Evolutionary conservation across 2,329 filamentous ascomycete species (phyloP).

Genomic region (Moelleriella libera): DNA sequence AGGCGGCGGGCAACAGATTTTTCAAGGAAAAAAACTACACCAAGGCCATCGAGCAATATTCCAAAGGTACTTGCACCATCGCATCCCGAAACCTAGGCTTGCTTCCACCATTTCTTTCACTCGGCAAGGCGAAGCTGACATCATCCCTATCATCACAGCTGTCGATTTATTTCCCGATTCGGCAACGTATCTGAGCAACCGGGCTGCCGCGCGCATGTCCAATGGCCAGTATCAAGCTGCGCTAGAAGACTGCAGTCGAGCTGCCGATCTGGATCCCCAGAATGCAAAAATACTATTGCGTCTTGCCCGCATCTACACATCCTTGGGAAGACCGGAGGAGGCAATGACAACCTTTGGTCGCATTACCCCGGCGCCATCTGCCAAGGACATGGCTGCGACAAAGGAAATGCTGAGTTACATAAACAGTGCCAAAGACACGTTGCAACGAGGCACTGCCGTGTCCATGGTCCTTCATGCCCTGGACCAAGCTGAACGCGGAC

Average conservation of each 20-base stretch:
- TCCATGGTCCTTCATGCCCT: constrained; percentile 89
- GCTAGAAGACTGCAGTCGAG: constrained; percentile 72
- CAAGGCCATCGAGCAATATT: constrained; percentile 83
- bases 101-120: not conserved
- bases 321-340: constrained; percentile 72
- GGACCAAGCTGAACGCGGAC: constrained; percentile 72
- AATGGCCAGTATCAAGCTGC: constrained; percentile 67
- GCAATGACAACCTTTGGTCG: constrained; percentile 69
- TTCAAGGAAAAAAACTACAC: constrained; percentile 90
- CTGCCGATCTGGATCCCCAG: constrained; percentile 69
- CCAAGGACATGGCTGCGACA: constrained; percentile 75
- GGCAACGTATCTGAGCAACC: constrained; percentile 84
- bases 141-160: constrained; percentile 35
- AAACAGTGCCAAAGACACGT: constrained; percentile 61
- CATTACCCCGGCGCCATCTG: constrained; percentile 66
- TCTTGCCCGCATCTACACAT: constrained; percentile 80
- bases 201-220: constrained; percentile 87
- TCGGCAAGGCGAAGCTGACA: not conserved
- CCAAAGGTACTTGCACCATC: constrained; percentile 56
- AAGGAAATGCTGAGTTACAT: constrained; percentile 76
- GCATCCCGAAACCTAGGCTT: not conserved
- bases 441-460: constrained; percentile 61
- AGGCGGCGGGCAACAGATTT: constrained; percentile 85
- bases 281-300: constrained; percentile 83
- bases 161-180: constrained; percentile 78